Evolutionary conservation across 345 rosid species (phyloP).

Genomic region (Syzygium oleosum): DNA sequence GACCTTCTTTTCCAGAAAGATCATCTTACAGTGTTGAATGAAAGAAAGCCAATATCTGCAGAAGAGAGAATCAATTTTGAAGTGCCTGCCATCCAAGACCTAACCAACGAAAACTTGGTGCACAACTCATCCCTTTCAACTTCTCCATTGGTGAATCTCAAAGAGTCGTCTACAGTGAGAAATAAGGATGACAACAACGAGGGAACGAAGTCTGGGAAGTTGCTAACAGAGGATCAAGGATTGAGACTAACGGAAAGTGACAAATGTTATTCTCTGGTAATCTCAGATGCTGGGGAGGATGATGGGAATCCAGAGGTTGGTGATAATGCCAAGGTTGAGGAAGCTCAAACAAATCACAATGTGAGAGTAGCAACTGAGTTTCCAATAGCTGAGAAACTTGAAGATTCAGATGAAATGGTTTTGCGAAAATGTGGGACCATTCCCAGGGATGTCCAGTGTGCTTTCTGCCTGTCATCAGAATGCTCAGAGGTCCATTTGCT

Average conservation of each 20-base stretch:
- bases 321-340: not conserved
- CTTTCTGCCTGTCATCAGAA: slow-evolving; percentile 71
- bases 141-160: not conserved
- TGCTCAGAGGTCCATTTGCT: slow-evolving; percentile 51
- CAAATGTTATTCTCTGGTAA: not conserved
- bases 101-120: not conserved
- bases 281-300: slow-evolving; percentile 1
- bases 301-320: not conserved
- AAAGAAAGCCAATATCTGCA: slow-evolving; percentile 6
- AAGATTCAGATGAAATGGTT: not conserved
- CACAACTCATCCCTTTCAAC: not conserved
- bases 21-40: slow-evolving; percentile 8
- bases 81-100: slow-evolving; percentile 5
- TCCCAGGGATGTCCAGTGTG: slow-evolving; percentile 28
- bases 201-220: not conserved
- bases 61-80: slow-evolving; percentile 1
- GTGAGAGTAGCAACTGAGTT: slow-evolving; percentile 7
- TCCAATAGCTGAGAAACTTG: slow-evolving; percentile 7
- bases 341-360: not conserved
- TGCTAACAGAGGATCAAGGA: not conserved
- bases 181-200: not conserved
- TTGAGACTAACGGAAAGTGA: not conserved
- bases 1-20: not conserved
- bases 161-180: not conserved
- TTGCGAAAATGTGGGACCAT: slow-evolving; percentile 29